Conservation (phyloP, 2,329 filamentous ascomycete genomes). For the Aspergillus sclerotialis region DNA sequence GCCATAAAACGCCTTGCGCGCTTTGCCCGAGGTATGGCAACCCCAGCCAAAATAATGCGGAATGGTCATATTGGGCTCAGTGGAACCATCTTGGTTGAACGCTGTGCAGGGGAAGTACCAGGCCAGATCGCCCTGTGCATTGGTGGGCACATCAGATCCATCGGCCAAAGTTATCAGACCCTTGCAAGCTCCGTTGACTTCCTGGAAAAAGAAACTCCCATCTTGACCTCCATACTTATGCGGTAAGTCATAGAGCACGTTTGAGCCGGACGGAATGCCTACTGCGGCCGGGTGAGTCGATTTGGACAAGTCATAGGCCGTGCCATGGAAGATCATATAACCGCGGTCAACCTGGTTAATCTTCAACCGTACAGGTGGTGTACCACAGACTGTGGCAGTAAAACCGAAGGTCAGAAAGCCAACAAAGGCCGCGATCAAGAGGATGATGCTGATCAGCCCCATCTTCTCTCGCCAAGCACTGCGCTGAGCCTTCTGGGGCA, state of each 20-base stretch:
- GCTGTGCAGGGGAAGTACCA: slow-evolving; percentile 96
- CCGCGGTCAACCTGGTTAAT: slow-evolving; percentile 73
- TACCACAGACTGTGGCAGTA: slow-evolving; percentile 76
- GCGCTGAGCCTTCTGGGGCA: slow-evolving; percentile 75
- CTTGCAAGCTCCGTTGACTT: slow-evolving; percentile 97
- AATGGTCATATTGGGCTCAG: slow-evolving; percentile 63
- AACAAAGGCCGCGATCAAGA: slow-evolving; percentile 78
- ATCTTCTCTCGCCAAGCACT: slow-evolving; percentile 98
- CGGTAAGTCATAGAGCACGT: slow-evolving; percentile 80
- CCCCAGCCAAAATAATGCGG: slow-evolving; percentile 76
- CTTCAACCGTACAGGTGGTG: slow-evolving; percentile 63
- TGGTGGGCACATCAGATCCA: slow-evolving; percentile 71
- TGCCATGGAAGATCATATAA: slow-evolving; percentile 95
- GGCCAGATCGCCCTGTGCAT: slow-evolving; percentile 65
- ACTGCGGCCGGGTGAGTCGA: slow-evolving; percentile 74
- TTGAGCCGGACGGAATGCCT: slow-evolving; percentile 66
- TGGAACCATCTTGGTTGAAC: slow-evolving; percentile 91
- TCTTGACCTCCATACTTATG: slow-evolving; percentile 81
- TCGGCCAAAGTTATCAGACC: slow-evolving; percentile 67
- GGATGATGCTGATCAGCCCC: slow-evolving; percentile 87
- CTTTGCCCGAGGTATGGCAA: slow-evolving; percentile 70
- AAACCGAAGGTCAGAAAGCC: slow-evolving; percentile 97
- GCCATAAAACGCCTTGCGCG: slow-evolving; percentile 69
- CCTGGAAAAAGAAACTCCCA: slow-evolving; percentile 95
- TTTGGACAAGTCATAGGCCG: slow-evolving; percentile 72